phyloP scores from a whole-genome alignment of 169 alveolate genomes.

The Eimeria acervulina region DNA sequence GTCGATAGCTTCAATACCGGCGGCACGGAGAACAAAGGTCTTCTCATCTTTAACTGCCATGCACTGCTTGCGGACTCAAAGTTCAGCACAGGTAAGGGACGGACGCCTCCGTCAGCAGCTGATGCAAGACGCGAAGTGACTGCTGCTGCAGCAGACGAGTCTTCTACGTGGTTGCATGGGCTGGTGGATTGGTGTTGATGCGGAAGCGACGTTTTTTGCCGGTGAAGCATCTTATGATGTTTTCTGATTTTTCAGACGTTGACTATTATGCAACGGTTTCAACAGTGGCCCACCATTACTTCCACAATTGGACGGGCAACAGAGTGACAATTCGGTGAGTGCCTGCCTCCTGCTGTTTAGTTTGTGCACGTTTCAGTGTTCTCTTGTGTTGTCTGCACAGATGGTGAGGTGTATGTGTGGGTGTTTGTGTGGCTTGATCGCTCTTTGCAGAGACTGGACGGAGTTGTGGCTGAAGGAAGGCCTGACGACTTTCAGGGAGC shows the following conservation, averaged over 20 bases:
- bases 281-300: slow-evolving; percentile 95
- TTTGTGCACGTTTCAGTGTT: neutral
- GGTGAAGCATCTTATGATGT: neutral
- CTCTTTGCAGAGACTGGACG: slow-evolving; percentile 79
- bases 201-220: neutral
- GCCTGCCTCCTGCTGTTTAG: neutral
- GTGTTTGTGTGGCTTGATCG: no score
- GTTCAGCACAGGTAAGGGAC: slow-evolving; percentile 87
- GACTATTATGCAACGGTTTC: slow-evolving; percentile 91
- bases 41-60: slow-evolving; percentile 94
- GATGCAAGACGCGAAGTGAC: neutral
- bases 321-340: slow-evolving; percentile 90
- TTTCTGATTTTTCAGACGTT: slow-evolving; percentile 85
- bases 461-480: slow-evolving; percentile 92
- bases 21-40: slow-evolving; percentile 96
- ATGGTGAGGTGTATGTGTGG: no score
- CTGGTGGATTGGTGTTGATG: neutral
- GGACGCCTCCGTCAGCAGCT: neutral
- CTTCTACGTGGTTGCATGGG: no score
- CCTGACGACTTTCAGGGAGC: slow-evolving; percentile 94
- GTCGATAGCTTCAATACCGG: slow-evolving; percentile 94
- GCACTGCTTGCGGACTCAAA: slow-evolving; percentile 92
- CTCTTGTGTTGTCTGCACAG: no score
- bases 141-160: no score
- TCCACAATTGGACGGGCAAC: slow-evolving; percentile 97